These are phyloP conservation scores for Leptodontidium sp. DNA, from an alignment of 2,329 filamentous ascomycete genomes.

Conservation along the genomic window DNA sequence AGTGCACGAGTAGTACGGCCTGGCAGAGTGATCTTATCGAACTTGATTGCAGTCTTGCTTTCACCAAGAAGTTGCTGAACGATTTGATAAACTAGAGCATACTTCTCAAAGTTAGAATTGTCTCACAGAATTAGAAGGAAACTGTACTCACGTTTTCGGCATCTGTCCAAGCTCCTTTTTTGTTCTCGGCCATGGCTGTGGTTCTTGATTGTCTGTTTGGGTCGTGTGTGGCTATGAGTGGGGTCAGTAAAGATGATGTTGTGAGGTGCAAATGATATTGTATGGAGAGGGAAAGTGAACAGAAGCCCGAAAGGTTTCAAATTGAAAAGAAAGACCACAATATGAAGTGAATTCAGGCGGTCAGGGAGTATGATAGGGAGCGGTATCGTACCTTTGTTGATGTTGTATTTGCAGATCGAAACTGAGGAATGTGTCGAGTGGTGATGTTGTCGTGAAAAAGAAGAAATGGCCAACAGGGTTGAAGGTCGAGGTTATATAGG, in stretches of 20 bases:
- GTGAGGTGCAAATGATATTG: not conserved
- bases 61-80: not conserved
- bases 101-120: not conserved
- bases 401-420: not conserved
- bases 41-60: conserved; percentile 4
- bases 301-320: not conserved
- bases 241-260: not conserved
- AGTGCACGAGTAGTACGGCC: conserved; percentile 17
- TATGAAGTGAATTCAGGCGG: not conserved
- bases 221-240: not conserved
- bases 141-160: conserved; percentile 10
- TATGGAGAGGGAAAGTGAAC: not conserved
- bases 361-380: not conserved
- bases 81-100: not conserved
- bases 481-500: not conserved
- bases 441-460: not conserved
- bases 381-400: not conserved
- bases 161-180: not conserved
- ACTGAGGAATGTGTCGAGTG: not conserved
- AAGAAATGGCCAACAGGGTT: not conserved
- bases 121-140: too few relatives aligned
- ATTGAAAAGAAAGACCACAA: too few relatives aligned
- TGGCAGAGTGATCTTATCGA: not conserved
- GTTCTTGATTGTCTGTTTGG: not conserved
- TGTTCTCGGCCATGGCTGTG: not conserved